Evolutionary conservation across 371 early-diverging fungal species (phyloP).

Genomic region (Mucor saturninus): DNA sequence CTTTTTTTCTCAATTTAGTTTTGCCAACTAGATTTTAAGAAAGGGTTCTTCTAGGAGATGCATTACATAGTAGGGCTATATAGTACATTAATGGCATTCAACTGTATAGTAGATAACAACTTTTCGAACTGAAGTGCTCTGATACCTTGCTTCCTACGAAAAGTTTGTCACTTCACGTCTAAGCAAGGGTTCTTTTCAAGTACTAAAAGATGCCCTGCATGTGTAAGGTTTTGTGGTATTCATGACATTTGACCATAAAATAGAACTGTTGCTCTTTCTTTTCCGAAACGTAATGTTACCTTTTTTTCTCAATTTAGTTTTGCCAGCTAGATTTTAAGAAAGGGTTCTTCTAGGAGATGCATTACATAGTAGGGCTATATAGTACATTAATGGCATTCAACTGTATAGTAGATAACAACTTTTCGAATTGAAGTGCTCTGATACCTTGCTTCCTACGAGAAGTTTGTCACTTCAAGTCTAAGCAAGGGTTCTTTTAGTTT

Average conservation of each 20-base stretch:
- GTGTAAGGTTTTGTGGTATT: constrained; percentile 1
- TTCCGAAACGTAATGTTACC: neutral
- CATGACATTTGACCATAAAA: constrained; percentile 3
- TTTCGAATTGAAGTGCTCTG: neutral
- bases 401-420: constrained; percentile 3
- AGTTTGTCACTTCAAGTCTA: constrained; percentile 3
- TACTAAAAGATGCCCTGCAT: neutral
- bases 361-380: constrained; percentile 1
- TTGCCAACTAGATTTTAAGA: constrained; percentile 1
- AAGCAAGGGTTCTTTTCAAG: neutral
- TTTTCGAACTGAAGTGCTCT: neutral
- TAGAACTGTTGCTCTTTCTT: constrained; percentile 1
- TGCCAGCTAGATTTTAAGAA: neutral
- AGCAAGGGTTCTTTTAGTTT: constrained; percentile 3
- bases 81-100: constrained; percentile 1
- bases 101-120: constrained; percentile 1
- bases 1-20: constrained; percentile 1
- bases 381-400: constrained; percentile 1
- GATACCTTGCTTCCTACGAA: neutral
- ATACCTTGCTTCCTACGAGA: neutral
- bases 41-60: constrained; percentile 1
- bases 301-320: constrained; percentile 1
- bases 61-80: constrained; percentile 3
- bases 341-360: constrained; percentile 3
- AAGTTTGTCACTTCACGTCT: neutral